These are phyloP conservation scores for Lagerstroemia speciosa DNA, from an alignment of 345 rosid genomes.

Conservation along the genomic window DNA sequence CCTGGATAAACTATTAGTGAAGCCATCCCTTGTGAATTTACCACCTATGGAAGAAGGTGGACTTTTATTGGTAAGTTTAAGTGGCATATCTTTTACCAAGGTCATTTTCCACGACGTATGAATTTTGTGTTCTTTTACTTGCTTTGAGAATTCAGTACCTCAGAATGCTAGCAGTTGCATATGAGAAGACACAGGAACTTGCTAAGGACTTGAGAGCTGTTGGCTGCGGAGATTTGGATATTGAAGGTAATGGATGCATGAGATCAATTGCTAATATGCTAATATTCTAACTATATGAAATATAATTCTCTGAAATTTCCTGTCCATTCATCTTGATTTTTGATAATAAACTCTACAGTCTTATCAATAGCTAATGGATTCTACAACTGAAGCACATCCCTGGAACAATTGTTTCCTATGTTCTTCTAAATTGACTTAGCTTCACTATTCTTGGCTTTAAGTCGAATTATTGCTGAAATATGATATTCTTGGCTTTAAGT, in stretches of 20 bases:
- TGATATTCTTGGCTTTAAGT: too few species aligned
- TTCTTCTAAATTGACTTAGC: background rate
- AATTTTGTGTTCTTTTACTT: constrained; percentile 15
- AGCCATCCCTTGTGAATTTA: constrained; percentile 84
- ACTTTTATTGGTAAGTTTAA: constrained; percentile 31
- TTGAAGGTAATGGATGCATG: constrained; percentile 57
- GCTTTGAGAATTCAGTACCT: constrained; percentile 70
- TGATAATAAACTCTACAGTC: background rate
- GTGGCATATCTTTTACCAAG: too few species aligned
- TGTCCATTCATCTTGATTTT: background rate
- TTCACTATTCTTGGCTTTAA: too few species aligned
- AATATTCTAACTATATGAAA: background rate
- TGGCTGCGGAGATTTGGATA: constrained; percentile 98
- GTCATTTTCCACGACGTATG: constrained; percentile 21
- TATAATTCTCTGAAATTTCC: background rate
- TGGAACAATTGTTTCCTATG: background rate
- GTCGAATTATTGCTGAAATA: background rate
- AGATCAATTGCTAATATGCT: background rate
- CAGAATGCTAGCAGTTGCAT: constrained; percentile 92
- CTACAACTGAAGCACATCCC: background rate
- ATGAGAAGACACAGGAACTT: constrained; percentile 97
- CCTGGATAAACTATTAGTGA: constrained; percentile 78
- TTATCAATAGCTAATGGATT: background rate
- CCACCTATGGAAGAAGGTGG: constrained; percentile 80
- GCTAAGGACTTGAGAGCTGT: constrained; percentile 84